Percentiles rank a stretch among this genome's conserved stretches.
phyloP scores from a whole-genome alignment of 2,329 filamentous ascomycete genomes.

The Scedosporium boydii region DNA sequence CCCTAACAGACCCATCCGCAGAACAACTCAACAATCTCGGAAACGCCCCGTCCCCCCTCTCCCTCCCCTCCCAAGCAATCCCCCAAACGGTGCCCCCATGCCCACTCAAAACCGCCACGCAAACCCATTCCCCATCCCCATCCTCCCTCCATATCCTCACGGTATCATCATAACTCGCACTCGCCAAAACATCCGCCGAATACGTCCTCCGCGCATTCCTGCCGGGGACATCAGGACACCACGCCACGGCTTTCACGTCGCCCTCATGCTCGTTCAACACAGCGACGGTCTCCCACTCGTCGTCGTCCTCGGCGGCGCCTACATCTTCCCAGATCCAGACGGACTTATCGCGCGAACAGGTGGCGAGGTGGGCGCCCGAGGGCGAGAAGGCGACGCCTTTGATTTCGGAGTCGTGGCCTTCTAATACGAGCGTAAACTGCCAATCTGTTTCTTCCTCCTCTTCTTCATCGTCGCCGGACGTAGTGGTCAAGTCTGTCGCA shows the following conservation, averaged over 20 bases:
- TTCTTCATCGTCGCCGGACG: conserved; percentile 10
- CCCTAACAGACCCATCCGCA: conserved; percentile 67
- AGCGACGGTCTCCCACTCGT: conserved; percentile 94
- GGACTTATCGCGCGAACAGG: conserved; percentile 83
- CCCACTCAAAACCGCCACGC: conserved; percentile 70
- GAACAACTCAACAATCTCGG: conserved; percentile 71
- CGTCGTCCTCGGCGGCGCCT: conserved; percentile 60
- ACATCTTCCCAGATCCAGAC: conserved; percentile 99
- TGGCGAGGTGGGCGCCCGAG: conserved; percentile 71
- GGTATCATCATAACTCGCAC: conserved; percentile 89
- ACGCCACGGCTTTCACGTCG: conserved; percentile 88
- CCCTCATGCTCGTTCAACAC: conserved; percentile 91
- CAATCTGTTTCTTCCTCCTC: conserved; percentile 64
- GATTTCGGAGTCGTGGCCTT: conserved; percentile 93
- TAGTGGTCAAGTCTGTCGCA: conserved; percentile 13
- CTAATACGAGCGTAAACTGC: conserved; percentile 84
- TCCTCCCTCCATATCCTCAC: conserved; percentile 86
- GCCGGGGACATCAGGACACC: conserved; percentile 65
- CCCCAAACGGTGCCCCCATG: conserved; percentile 88
- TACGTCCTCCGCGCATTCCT: conserved; percentile 36
- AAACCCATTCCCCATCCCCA: conserved; percentile 82
- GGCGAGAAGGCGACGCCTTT: conserved; percentile 69
- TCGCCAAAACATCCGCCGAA: conserved; percentile 67
- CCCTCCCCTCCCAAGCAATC: conserved; percentile 57
- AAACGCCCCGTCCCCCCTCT: conserved; percentile 29